Base-by-base conservation (phyloP, 1,139 yeast species). In the Pichia sp. region DNA sequence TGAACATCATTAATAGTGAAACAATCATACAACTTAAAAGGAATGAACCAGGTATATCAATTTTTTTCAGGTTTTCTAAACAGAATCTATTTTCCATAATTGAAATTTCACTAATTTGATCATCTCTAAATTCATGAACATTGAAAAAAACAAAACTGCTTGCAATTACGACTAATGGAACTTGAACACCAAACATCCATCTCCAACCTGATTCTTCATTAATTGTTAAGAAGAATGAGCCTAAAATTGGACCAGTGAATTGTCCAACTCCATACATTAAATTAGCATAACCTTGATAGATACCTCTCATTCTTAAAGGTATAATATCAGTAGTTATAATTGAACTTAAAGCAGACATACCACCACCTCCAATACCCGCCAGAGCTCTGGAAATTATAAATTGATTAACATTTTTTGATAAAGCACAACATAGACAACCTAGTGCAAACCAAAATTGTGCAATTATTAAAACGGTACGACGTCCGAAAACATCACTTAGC, bases 401-500 rank as follows among this genome's bases (percentile, higher is more conserved):
- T 30, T 65, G 65, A 1, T 58, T 52, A 13, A 67, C 65, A 10
- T 59, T 55, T 16, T 45, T 50, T 1, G 69, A 54, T 13, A 63
- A 42, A 7, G 63, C 57, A 52, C 70, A 67, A n/a, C 57, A 48
- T 3, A 67, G 49, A 53, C 70, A 67, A 3, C 71, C 71, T 1
- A 75, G 30, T 1, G 73, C 73, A 61, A 79, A 77, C 62, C 78
- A 69, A 44, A 68, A 64, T 50, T 76, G 76, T 0, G 80, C 79
- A 43, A 70, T 60, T 7, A 65, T 31, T 9, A 67, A 52, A 14
- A 64, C 60, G 3, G 62, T 59, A 45, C 67, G 62, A 34, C 77
- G 62, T 2, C 77, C 77, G 46, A 70, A 63, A 3, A 73, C 62
- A 61, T 89, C 96, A 8, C 93, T 83, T 36, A 89, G 69, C 62